Evolutionary conservation across 202 grass and related monocot genomes (phyloP).

Genomic region (Elaeis oleifera): DNA sequence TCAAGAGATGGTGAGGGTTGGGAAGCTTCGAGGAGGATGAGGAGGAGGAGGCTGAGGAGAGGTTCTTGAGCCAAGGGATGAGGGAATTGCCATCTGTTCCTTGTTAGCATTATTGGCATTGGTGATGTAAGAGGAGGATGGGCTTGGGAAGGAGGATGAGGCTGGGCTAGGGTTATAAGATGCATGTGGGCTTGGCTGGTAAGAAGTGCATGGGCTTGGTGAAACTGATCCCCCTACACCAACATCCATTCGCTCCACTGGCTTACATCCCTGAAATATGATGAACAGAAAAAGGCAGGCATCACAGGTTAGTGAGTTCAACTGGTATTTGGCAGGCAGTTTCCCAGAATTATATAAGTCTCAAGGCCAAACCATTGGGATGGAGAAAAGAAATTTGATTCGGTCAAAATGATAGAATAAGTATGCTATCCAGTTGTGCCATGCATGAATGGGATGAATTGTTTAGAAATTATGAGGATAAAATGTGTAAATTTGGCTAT

Average conservation of each 20-base stretch:
- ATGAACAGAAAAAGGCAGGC: background rate
- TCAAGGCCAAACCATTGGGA: too few species aligned
- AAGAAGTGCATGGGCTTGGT: conserved; percentile 60
- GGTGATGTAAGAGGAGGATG: conserved; percentile 58
- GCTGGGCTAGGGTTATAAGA: conserved; percentile 68
- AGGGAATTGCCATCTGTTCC: conserved; percentile 45
- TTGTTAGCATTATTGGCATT: conserved; percentile 48
- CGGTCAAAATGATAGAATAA: too few species aligned
- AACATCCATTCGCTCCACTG: background rate
- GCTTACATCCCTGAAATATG: conserved; percentile 15
- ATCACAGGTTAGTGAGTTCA: background rate
- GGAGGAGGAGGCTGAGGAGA: conserved; percentile 32
- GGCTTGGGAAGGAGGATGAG: conserved; percentile 68
- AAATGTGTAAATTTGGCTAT: too few species aligned
- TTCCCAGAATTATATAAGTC: background rate
- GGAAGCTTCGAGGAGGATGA: conserved; percentile 48
- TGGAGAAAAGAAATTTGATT: too few species aligned
- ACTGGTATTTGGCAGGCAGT: conserved; percentile 24
- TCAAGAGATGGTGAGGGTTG: conserved; percentile 46
- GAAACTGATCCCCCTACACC: conserved; percentile 9
- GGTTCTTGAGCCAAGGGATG: conserved; percentile 74
- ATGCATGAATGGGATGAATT: too few species aligned
- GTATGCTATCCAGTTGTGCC: too few species aligned
- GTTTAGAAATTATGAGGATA: too few species aligned
- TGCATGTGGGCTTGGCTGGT: conserved; percentile 23